Evolutionary conservation across 192 early-diverging fungal genomes (phyloP).

Genomic region (Funneliformis mosseae): DNA sequence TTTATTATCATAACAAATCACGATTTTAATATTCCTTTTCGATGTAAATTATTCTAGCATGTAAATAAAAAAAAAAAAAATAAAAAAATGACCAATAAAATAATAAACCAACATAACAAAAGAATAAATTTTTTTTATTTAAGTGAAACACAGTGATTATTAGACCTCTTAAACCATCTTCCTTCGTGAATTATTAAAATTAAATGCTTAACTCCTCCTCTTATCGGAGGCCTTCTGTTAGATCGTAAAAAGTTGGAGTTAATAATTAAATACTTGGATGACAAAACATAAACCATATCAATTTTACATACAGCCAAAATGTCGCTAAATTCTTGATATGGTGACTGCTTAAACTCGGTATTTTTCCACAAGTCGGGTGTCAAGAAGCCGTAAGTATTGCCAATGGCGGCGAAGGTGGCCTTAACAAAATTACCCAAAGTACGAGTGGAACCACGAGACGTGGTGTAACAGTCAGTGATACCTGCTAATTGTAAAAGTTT

Average conservation of each 20-base stretch:
- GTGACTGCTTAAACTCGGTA: slow-evolving; percentile 83
- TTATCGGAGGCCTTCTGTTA: slow-evolving; percentile 30
- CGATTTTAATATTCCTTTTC: no score
- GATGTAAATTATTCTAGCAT: no score
- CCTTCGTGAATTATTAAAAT: background rate
- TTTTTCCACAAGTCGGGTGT: slow-evolving; percentile 96
- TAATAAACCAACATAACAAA: no score
- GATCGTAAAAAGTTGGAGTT: slow-evolving; percentile 1
- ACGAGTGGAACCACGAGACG: slow-evolving; percentile 93
- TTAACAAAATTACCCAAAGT: slow-evolving; percentile 99
- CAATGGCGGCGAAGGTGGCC: slow-evolving; percentile 96
- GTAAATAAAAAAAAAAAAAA: no score
- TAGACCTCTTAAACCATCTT: background rate
- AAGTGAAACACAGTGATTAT: background rate
- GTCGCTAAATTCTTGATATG: slow-evolving; percentile 90
- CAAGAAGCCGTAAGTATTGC: slow-evolving; percentile 96
- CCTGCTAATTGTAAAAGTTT: slow-evolving; percentile 96
- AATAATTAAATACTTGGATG: slow-evolving; percentile 10
- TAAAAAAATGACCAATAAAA: no score
- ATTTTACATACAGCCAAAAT: slow-evolving; percentile 62
- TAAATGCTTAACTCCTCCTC: slow-evolving; percentile 6
- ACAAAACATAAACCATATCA: slow-evolving; percentile 21
- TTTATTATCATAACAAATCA: no score
- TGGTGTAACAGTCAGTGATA: slow-evolving; percentile 98
- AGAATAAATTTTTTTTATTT: background rate